Conservation (phyloP, 306 rosid species). For the Lathyrus aphaca region DNA sequence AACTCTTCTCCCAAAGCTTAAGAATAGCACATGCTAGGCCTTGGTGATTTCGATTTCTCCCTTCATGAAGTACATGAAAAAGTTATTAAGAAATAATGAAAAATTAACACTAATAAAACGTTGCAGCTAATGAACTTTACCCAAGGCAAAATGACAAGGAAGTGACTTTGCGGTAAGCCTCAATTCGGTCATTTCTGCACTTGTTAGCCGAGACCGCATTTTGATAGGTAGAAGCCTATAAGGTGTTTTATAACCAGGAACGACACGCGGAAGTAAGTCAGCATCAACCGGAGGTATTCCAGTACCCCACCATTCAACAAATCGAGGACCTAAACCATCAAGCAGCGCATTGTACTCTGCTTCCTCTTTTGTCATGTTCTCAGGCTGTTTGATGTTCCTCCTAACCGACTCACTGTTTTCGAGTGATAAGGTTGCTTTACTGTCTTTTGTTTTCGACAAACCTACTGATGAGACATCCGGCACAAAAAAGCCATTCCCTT, state of each 20-base stretch:
- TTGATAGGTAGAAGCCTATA: slow-evolving; percentile 93
- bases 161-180: slow-evolving; percentile 77
- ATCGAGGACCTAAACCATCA: slow-evolving; percentile 94
- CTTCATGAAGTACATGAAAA: slow-evolving; percentile 48
- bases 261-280: slow-evolving; percentile 72
- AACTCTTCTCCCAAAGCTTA: slow-evolving; percentile 93
- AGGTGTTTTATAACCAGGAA: slow-evolving; percentile 93
- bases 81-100: slow-evolving; percentile 32
- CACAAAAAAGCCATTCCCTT: slow-evolving; percentile 58
- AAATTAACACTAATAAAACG: slow-evolving; percentile 27
- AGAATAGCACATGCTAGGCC: slow-evolving; percentile 87
- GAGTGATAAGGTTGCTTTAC: slow-evolving; percentile 40
- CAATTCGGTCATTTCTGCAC: slow-evolving; percentile 86
- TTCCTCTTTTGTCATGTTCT: slow-evolving; percentile 72
- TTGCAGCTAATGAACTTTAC: slow-evolving; percentile 44
- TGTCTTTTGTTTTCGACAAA: slow-evolving; percentile 34
- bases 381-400: slow-evolving; percentile 39
- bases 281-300: slow-evolving; percentile 97
- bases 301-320: slow-evolving; percentile 96
- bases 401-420: slow-evolving; percentile 50
- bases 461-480: slow-evolving; percentile 70
- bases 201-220: slow-evolving; percentile 88
- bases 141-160: slow-evolving; percentile 97
- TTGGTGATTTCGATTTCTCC: slow-evolving; percentile 97
- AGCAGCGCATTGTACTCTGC: slow-evolving; percentile 74